These are phyloP conservation scores for Saitozyma sp. DNA, from an alignment of 768 basidiomycete genomes.

Conservation along the genomic window DNA sequence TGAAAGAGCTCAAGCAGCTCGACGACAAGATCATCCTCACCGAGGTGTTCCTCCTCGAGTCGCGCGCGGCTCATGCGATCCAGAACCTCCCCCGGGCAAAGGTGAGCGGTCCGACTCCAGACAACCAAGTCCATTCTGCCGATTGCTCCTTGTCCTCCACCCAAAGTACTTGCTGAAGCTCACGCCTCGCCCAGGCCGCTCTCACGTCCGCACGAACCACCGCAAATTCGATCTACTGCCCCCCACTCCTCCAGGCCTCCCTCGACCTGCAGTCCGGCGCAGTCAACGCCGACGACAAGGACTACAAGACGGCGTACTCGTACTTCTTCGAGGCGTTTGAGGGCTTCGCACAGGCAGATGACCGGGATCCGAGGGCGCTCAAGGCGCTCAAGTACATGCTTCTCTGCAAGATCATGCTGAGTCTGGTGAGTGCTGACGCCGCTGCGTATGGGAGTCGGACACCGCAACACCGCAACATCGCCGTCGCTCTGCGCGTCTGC, in stretches of 20 bases:
- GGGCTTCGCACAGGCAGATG: constrained; percentile 72
- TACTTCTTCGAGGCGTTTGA: constrained; percentile 99
- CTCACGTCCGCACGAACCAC: constrained; percentile 88
- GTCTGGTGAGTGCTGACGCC: constrained; percentile 64
- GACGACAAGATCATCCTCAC: constrained; percentile 99
- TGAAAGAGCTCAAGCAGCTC: constrained; percentile 84
- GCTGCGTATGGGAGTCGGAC: background rate
- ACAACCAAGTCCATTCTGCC: background rate
- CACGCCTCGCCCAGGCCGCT: constrained; percentile 62
- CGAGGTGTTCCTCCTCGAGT: constrained; percentile 92
- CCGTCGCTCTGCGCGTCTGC: too few relatives aligned
- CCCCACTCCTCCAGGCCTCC: constrained; percentile 64
- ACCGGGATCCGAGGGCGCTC: constrained; percentile 66
- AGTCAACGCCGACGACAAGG: constrained; percentile 94
- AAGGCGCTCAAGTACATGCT: constrained; percentile 96
- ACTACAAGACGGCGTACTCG: constrained; percentile 93
- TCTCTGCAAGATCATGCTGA: constrained; percentile 96
- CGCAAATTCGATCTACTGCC: constrained; percentile 93
- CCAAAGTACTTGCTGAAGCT: background rate
- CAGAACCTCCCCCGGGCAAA: constrained; percentile 89
- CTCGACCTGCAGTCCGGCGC: constrained; percentile 72
- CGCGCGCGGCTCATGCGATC: constrained; percentile 82
- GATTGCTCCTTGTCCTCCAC: background rate
- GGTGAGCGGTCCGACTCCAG: constrained; percentile 55
- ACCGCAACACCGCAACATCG: too few relatives aligned